Evolutionary conservation across 257 asterid genomes (phyloP).

Genomic region (Capsicum chinense): DNA sequence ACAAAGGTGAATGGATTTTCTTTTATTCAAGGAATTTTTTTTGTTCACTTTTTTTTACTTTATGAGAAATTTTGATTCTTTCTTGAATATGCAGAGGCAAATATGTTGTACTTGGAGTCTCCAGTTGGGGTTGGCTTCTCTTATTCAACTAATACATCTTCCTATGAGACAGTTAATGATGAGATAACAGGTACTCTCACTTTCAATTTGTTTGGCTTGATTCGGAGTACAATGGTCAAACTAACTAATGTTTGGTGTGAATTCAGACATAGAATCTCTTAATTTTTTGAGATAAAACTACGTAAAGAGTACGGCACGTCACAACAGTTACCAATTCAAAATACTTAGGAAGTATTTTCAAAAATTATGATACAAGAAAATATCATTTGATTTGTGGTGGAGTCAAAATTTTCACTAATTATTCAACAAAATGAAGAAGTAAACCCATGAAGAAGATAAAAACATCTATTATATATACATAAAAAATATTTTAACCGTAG

Average conservation of each 20-base stretch:
- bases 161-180: conserved; percentile 58
- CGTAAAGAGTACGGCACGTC: background rate
- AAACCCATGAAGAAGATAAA: no score
- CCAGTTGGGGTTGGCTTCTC: conserved; percentile 81
- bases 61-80: background rate
- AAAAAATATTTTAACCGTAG: no score
- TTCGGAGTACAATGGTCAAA: background rate
- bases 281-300: no score
- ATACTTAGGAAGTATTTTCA: no score
- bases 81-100: conserved; percentile 58
- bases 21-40: no score
- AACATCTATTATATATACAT: no score
- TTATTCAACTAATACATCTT: conserved; percentile 53
- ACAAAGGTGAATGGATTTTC: conserved; percentile 47
- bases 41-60: no score
- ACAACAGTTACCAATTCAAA: background rate
- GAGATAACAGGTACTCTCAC: conserved; percentile 50
- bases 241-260: no score
- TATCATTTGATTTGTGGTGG: background rate
- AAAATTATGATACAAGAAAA: background rate
- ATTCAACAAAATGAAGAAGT: no score
- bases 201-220: background rate
- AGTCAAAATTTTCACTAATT: no score
- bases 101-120: conserved; percentile 71
- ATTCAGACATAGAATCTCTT: no score